Base-by-base conservation (phyloP, 139 green algal species). In the Picochlorum sp. region DNA sequence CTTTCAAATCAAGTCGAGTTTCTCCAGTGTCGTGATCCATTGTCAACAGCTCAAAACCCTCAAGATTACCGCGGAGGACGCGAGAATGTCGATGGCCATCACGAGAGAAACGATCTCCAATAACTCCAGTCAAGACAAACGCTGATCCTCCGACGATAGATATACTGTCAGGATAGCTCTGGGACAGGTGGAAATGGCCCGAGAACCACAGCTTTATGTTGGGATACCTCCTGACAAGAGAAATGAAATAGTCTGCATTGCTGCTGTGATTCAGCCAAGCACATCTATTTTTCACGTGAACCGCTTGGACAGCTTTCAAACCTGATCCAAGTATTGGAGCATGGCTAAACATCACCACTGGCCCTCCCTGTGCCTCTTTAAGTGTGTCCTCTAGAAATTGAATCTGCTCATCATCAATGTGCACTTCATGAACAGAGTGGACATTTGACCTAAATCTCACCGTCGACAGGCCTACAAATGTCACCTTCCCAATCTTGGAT, bases 201-300 rank as follows among this genome's bases (percentile, higher is more conserved):
- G 65, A 79, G 68, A 92, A 89, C 84, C 85, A 91, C 18, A 89
- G 72, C 32, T 67, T 63, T 28, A 92, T 79, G 71, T 88, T 85
- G 45, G 80, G 78, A 58, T 84, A 63, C 7, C 45, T 34, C 37
- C 77, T 57, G 51, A 87, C 73, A 18, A 95, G 64, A 10, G 62
- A 14, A 20, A 93, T 80, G 64, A 92, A 93, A 9, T n/a, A 69
- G 15, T 52, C 64, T 3, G 68, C 79, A 68, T 74, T 66, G 66
- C 46, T 71, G 61, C 50, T 72, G 61, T 85, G 78, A 68, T 85
- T 85, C 15, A 85, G 72, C 72, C 77, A 85, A 5, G 76, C 76
- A 37, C 83, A 92, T 30, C 87, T 65, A 68, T 95, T 95, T 75
- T 92, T 92, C 34, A 95, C 85, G 51, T 95, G 87, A 46, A 95